Percentiles rank a stretch among this genome's conserved stretches.
phyloP scores from a whole-genome alignment of 2,329 filamentous ascomycete genomes.

The Arthrobotrys conoides region DNA sequence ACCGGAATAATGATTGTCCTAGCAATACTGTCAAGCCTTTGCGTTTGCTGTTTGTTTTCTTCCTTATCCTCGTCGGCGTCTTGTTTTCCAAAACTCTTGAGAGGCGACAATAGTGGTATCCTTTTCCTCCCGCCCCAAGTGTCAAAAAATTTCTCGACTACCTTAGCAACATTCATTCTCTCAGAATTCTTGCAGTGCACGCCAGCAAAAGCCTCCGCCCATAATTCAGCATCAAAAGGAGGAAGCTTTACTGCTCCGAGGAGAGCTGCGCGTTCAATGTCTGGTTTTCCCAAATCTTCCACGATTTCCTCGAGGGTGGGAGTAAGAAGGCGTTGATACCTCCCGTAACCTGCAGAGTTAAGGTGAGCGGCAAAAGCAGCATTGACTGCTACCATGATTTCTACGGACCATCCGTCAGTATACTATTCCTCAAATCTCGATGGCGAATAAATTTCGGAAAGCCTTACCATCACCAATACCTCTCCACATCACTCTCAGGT shows the following conservation, averaged over 20 bases:
- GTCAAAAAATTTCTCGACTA: conserved; percentile 66
- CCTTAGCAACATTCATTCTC: conserved; percentile 66
- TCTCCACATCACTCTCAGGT: conserved; percentile 67
- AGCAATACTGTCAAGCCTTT: conserved; percentile 66
- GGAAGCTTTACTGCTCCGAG: conserved; percentile 71
- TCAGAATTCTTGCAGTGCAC: conserved; percentile 69
- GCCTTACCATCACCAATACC: conserved; percentile 33
- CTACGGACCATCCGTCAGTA: conserved; percentile 11
- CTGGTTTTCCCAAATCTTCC: conserved; percentile 67
- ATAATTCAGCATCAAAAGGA: conserved; percentile 69
- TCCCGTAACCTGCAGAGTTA: conserved; percentile 17
- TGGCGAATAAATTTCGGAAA: conserved; percentile 41
- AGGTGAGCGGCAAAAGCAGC: conserved; percentile 34
- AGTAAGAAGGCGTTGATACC: conserved; percentile 68
- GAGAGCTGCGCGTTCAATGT: conserved; percentile 74
- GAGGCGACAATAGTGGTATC: conserved; percentile 60
- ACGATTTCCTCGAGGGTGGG: conserved; percentile 67
- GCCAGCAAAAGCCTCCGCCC: conserved; percentile 71
- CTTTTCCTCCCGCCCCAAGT: conserved; percentile 63
- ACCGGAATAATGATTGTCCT: conserved; percentile 87
- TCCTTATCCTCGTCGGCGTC: conserved; percentile 64
- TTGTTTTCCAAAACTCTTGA: conserved; percentile 64
- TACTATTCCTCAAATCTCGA: background rate
- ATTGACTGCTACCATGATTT: conserved; percentile 48
- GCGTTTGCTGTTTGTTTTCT: conserved; percentile 20